Base-by-base conservation (phyloP, 1,139 yeast genomes). In the Protomyces lactucae-debilis region DNA sequence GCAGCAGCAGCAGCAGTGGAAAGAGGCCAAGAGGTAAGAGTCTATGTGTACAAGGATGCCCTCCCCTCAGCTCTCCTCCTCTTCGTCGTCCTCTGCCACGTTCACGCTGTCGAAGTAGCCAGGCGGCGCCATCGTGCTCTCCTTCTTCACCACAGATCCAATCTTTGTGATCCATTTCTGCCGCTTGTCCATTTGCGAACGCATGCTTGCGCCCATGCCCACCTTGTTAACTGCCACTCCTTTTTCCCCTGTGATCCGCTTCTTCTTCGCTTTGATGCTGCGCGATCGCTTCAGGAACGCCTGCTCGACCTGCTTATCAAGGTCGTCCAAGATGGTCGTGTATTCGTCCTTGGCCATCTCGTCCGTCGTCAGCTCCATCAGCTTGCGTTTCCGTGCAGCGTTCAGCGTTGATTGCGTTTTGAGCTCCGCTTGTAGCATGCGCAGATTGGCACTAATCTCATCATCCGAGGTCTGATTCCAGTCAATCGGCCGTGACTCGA, bases 321-420 rank as follows among this genome's bases (percentile, higher is more conserved):
- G 79, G 73, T 93, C 98, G 66, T 93, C 98, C 68, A 92, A 76
- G 64, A 95, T 91, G 14, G 95, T 88, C 65, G 86, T 79, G 73
- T 90, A 95, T 74, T 95, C 99, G 74, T 93, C 97, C 83, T 93
- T 93, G 32, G 98, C 97, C 71, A 95, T 80, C 71, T 89, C 96
- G 67, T 88, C 95, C 71, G 91, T 93, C n/a, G 92, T 82, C 0
- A 87, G 71, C 0, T 96, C 95, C 35, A 86, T 77, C 60, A 95
- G 74, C 55, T 79, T 77, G 68, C 83, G 82, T 73, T 88, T 88
- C 67, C 92, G 80, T 66, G 82, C 83, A 67, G 85, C 82, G 73
- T 95, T 93, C 65, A 83, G 78, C 36, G 78, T 79, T 2, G 86
- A 82, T 0, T 87, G 85, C 36, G 80, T 82, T 67, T 82, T 83